These are phyloP conservation scores for Diversispora eburnea DNA, from an alignment of 192 early-diverging fungal genomes.

Conservation along the genomic window DNA sequence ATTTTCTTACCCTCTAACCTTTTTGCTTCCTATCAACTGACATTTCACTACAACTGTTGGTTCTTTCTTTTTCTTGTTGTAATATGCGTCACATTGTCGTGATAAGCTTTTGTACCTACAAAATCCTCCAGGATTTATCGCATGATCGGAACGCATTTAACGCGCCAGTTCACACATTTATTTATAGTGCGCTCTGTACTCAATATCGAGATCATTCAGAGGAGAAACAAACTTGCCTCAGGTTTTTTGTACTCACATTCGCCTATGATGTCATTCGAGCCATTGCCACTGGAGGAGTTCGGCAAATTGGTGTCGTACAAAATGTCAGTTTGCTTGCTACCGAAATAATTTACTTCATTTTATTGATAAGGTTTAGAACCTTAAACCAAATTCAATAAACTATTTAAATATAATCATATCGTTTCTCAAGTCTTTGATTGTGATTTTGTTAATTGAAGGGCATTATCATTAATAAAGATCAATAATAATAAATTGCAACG, in stretches of 20 bases:
- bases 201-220: background rate
- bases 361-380: background rate
- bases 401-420: background rate
- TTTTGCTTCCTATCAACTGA: slow-evolving; percentile 6
- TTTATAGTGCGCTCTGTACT: slow-evolving; percentile 9
- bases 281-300: slow-evolving; percentile 6
- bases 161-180: background rate
- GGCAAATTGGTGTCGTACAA: background rate
- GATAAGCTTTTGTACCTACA: slow-evolving; percentile 9
- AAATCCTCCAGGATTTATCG: background rate
- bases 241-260: background rate
- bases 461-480: too few species aligned
- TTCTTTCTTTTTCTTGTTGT: slow-evolving; percentile 7
- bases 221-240: background rate
- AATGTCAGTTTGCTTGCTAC: background rate
- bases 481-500: too few species aligned
- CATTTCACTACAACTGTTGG: slow-evolving; percentile 4
- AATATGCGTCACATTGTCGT: background rate
- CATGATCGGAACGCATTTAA: background rate
- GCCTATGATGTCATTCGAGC: slow-evolving; percentile 21
- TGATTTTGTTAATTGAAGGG: background rate
- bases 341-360: slow-evolving; percentile 6
- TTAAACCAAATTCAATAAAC: background rate
- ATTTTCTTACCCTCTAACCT: slow-evolving; percentile 20
- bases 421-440: background rate